Conservation (phyloP, 805 yeast genomes). For the Scheffersomyces coipomensis region DNA sequence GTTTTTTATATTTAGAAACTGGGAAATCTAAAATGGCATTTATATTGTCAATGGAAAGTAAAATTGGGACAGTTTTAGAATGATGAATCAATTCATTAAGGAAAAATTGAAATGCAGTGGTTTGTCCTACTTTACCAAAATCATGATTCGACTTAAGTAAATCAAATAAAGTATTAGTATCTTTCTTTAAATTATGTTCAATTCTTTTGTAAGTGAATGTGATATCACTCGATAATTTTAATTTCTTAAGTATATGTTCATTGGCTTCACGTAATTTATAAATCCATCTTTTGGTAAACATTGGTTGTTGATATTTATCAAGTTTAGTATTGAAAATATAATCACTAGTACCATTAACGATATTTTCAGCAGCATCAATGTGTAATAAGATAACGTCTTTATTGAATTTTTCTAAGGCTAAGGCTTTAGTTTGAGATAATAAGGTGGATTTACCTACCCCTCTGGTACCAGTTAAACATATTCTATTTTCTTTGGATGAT, state of each 20-base stretch:
- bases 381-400: slow-evolving; percentile 53
- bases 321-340: slow-evolving; percentile 53
- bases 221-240: slow-evolving; percentile 34
- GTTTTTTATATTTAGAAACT: slow-evolving; percentile 58
- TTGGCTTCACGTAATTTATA: slow-evolving; percentile 42
- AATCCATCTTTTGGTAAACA: slow-evolving; percentile 64
- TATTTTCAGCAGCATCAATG: slow-evolving; percentile 56
- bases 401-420: slow-evolving; percentile 37
- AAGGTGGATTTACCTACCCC: slow-evolving; percentile 82
- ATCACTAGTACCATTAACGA: slow-evolving; percentile 74
- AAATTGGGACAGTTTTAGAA: slow-evolving; percentile 55
- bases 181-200: slow-evolving; percentile 31
- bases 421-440: slow-evolving; percentile 65
- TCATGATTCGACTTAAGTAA: slow-evolving; percentile 38
- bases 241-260: slow-evolving; percentile 28
- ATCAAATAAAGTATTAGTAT: slow-evolving; percentile 41
- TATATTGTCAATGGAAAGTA: slow-evolving; percentile 72
- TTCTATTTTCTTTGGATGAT: slow-evolving; percentile 43
- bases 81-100: slow-evolving; percentile 50
- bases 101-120: slow-evolving; percentile 50
- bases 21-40: slow-evolving; percentile 58
- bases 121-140: slow-evolving; percentile 38
- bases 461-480: slow-evolving; percentile 61
- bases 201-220: slow-evolving; percentile 29
- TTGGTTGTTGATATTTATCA: slow-evolving; percentile 69